Evolutionary conservation across 192 early-diverging fungal genomes (phyloP), one percentile per base, ranked within the genome.

Genomic region (Coemansia sp.): DNA sequence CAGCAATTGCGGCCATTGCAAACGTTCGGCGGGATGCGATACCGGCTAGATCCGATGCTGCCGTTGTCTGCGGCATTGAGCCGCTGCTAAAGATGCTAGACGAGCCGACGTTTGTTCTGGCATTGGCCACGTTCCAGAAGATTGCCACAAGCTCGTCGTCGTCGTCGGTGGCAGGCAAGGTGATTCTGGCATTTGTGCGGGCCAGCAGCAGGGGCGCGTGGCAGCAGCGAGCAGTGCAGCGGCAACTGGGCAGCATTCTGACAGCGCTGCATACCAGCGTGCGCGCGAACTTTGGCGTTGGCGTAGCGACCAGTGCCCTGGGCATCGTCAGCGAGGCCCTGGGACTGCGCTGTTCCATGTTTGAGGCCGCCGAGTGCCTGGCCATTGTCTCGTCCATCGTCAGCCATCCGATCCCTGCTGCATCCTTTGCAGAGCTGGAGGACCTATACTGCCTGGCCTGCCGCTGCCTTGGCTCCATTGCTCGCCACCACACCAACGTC

Each of bases 211-310:
- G 21, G 4, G 34, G 46, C 18, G 38, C n/a, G 25, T 13, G 14
- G 19, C 64, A 59, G 38, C 68, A 58, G 29, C 54, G 51, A 13
- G 27, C 36, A 2, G 53, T 72, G 30, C 68, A 72, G 49, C 52
- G 47, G 13, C 47, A 45, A 3, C 22, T 61, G 5, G 62, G 53
- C 44, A 30, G 23, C 23, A 35, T 60, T 5, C 43, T 72, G 3
- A 25, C 58, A 8, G 41, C 54, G 16, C 48, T 65, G 12, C 56
- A 65, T 26, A 34, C 50, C 2, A 46, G 28, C 3, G 29, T 56
- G 7, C 14, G 42, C 38, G 37, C 29, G 10, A 14, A 29, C 13
- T 46, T 30, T 14, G 38, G 18, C 9, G 21, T 25, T 5, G 33
- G 36, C 10, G 33, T 38, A 5, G 35, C 29, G 3, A 4, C 10